Percentiles rank a stretch among this genome's conserved stretches.
Evolutionary conservation across 176 grass and related monocot genomes (phyloP).

Genomic region (Eleusine indica): DNA sequence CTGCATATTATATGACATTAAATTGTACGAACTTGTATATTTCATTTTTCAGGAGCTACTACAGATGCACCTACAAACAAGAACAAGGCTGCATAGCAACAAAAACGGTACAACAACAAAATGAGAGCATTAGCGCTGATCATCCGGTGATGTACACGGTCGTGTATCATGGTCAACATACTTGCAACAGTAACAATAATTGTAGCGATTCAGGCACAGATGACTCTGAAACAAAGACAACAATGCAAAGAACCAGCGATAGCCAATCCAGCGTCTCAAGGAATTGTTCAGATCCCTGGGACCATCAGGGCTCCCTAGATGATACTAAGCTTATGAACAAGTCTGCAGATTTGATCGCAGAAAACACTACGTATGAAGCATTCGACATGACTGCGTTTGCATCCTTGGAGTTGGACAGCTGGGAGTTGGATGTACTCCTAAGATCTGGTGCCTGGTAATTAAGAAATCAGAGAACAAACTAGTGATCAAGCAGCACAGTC

Average conservation of each 20-base stretch:
- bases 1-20: too few species aligned
- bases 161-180: constrained; percentile 44
- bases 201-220: not conserved
- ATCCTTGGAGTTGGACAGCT: constrained; percentile 10
- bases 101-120: constrained; percentile 53
- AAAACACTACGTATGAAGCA: not conserved
- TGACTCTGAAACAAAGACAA: not conserved
- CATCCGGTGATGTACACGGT: constrained; percentile 41
- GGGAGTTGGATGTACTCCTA: constrained; percentile 15
- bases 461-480: not conserved
- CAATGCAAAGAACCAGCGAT: not conserved
- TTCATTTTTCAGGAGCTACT: constrained; percentile 55
- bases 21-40: not conserved
- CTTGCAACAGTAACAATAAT: constrained; percentile 25
- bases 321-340: not conserved
- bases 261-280: not conserved
- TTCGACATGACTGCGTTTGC: not conserved
- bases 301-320: not conserved
- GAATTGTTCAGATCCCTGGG: not conserved
- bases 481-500: not conserved
- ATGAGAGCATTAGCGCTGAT: not conserved
- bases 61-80: constrained; percentile 50
- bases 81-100: constrained; percentile 55
- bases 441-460: not conserved
- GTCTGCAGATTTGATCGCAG: not conserved